Percentiles rank a stretch among this genome's conserved stretches.
Evolutionary conservation across 116 monocot species (phyloP).

Genomic region (Zostera marina): DNA sequence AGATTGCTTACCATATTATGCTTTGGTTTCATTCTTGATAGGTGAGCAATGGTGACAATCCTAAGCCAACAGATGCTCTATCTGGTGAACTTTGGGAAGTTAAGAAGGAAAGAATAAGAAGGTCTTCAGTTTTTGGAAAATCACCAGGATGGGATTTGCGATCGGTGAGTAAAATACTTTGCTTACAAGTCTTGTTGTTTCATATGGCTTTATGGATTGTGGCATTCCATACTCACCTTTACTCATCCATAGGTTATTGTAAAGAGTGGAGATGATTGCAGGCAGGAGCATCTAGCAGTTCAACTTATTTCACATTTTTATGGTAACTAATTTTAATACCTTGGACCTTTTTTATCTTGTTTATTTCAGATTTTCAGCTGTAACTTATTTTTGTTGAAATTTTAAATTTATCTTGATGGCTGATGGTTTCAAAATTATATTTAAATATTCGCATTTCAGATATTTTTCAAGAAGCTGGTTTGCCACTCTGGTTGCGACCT

Average conservation of each 20-base stretch:
- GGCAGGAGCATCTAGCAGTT: slow-evolving; percentile 95
- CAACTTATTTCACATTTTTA: slow-evolving; percentile 99
- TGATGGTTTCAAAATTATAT: not conserved
- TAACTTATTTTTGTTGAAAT: not conserved
- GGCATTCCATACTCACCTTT: not conserved
- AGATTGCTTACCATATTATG: not conserved
- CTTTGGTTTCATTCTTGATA: slow-evolving; percentile 11
- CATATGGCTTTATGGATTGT: not conserved
- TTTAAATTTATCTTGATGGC: not conserved
- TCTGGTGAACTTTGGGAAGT: slow-evolving; percentile 96
- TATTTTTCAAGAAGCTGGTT: slow-evolving; percentile 99
- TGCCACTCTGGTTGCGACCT: slow-evolving; percentile 97
- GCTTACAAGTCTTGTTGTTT: not conserved
- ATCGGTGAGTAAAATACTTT: slow-evolving; percentile 52
- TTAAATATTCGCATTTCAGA: slow-evolving; percentile 26
- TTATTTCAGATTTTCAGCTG: not conserved
- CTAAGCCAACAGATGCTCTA: slow-evolving; percentile 83
- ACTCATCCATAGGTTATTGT: slow-evolving; percentile 60
- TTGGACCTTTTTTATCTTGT: not conserved
- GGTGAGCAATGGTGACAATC: slow-evolving; percentile 36
- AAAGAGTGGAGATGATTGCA: slow-evolving; percentile 99
- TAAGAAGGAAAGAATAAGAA: slow-evolving; percentile 78
- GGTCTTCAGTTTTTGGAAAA: slow-evolving; percentile 65
- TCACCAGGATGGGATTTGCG: slow-evolving; percentile 90
- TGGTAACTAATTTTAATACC: slow-evolving; percentile 26